Percentiles rank a stretch among this genome's conserved stretches.
phyloP scores from a whole-genome alignment of 148 eudicot genomes.

The Silene uniflora region DNA sequence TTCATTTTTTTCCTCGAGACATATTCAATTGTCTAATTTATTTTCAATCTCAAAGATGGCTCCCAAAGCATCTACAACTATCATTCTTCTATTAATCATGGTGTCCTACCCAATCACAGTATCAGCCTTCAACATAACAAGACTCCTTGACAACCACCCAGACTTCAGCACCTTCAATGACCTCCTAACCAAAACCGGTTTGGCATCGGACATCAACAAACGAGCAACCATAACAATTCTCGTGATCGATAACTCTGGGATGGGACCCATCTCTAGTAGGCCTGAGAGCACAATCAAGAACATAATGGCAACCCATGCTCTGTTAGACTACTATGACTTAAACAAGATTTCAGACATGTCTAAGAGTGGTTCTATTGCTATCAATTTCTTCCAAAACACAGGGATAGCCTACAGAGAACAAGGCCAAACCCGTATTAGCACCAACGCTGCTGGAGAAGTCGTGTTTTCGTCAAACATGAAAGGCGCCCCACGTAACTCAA shows the following conservation, averaged over 20 bases:
- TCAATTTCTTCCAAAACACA: slow-evolving; percentile 37
- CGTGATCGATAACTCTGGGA: slow-evolving; percentile 29
- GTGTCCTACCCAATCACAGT: slow-evolving; percentile 9
- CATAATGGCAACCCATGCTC: slow-evolving; percentile 37
- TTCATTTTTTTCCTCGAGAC: background rate
- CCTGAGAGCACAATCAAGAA: slow-evolving; percentile 9
- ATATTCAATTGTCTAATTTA: too few relatives aligned
- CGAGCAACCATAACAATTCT: slow-evolving; percentile 40
- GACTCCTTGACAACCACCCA: slow-evolving; percentile 31
- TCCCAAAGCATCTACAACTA: slow-evolving; percentile 6
- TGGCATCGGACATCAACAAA: slow-evolving; percentile 31
- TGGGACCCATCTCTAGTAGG: slow-evolving; percentile 16
- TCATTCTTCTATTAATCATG: slow-evolving; percentile 13
- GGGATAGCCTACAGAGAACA: slow-evolving; percentile 31
- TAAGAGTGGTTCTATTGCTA: slow-evolving; percentile 16
- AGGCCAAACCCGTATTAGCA: slow-evolving; percentile 34
- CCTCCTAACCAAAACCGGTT: slow-evolving; percentile 29
- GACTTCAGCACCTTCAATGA: slow-evolving; percentile 36
- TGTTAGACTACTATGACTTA: slow-evolving; percentile 42
- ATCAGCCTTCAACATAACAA: slow-evolving; percentile 39
- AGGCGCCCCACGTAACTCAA: slow-evolving; percentile 33
- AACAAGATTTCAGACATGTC: slow-evolving; percentile 24
- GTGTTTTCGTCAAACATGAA: slow-evolving; percentile 33
- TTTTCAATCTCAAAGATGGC: slow-evolving; percentile 31
- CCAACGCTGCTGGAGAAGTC: slow-evolving; percentile 10